Percentiles rank a stretch among this genome's conserved stretches.
These are phyloP conservation scores for Globisporangium emineosum DNA, from an alignment of 352 stramenopile species.

Conservation along the genomic window DNA sequence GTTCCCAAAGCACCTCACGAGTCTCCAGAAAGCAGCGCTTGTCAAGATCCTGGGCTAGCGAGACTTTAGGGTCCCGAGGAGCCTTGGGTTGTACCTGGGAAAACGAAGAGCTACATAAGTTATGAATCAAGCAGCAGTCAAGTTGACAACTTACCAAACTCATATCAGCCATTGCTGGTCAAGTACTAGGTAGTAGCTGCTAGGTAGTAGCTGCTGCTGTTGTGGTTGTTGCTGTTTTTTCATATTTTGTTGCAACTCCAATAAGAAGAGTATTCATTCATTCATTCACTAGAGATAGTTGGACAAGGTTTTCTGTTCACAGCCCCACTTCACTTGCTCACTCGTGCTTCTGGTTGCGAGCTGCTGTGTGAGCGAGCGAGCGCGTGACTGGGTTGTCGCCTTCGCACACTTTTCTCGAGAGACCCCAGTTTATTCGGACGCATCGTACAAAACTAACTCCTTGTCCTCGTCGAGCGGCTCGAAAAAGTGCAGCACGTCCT, in stretches of 20 bases:
- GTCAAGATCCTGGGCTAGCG: constrained; percentile 70
- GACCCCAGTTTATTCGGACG: constrained; percentile 26
- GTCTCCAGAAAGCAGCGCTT: constrained; percentile 89
- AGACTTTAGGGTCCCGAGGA: background rate
- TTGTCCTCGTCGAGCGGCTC: constrained; percentile 67
- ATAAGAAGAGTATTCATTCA: background rate
- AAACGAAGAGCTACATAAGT: background rate
- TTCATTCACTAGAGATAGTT: background rate
- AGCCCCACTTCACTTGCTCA: background rate
- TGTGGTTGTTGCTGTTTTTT: background rate
- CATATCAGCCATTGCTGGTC: no score
- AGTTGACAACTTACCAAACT: no score
- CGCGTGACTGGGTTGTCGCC: background rate
- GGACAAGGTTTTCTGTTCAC: background rate
- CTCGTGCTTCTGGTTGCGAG: background rate
- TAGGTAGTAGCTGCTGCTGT: no score
- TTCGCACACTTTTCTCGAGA: background rate
- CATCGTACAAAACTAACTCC: constrained; percentile 71
- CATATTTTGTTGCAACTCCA: background rate
- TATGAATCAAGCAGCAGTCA: background rate
- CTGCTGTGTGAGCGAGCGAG: background rate
- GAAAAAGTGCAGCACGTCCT: constrained; percentile 84
- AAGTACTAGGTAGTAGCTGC: no score
- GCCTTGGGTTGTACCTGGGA: no score
- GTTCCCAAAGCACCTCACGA: constrained; percentile 93